phyloP scores from a whole-genome alignment of 2,329 filamentous ascomycete species.

The Colletotrichum godetiae region DNA sequence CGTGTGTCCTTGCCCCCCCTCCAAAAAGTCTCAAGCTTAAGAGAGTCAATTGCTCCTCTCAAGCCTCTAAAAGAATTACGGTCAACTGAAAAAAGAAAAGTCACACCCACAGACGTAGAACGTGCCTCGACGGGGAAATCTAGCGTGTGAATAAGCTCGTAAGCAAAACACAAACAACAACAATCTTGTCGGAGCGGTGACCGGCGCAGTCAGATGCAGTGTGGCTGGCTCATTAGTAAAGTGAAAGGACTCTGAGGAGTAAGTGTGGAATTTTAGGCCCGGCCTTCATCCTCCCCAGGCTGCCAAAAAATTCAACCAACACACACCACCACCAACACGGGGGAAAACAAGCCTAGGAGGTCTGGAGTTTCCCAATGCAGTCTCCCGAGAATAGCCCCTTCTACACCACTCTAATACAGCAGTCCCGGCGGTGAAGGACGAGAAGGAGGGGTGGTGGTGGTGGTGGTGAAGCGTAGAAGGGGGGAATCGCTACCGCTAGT shows the following conservation, averaged over 20 bases:
- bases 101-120: not conserved
- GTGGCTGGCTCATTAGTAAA: not conserved
- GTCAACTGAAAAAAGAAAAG: not conserved
- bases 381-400: slow-evolving; percentile 18
- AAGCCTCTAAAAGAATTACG: not conserved
- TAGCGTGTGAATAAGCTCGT: not conserved
- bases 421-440: not conserved
- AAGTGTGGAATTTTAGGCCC: not conserved
- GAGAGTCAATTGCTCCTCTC: not conserved
- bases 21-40: not conserved
- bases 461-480: not conserved
- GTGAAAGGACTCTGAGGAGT: too few relatives aligned
- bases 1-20: not conserved
- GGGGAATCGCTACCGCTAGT: not conserved
- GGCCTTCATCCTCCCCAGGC: not conserved
- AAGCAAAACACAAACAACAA: not conserved
- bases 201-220: not conserved
- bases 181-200: not conserved
- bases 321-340: not conserved
- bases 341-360: not conserved
- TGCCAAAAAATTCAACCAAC: not conserved
- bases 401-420: not conserved
- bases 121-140: not conserved
- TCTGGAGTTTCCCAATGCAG: slow-evolving; percentile 18
- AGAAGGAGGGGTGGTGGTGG: not conserved